phyloP scores from a whole-genome alignment of 192 early-diverging fungal genomes.

The Lunasporangiospora selenospora region DNA sequence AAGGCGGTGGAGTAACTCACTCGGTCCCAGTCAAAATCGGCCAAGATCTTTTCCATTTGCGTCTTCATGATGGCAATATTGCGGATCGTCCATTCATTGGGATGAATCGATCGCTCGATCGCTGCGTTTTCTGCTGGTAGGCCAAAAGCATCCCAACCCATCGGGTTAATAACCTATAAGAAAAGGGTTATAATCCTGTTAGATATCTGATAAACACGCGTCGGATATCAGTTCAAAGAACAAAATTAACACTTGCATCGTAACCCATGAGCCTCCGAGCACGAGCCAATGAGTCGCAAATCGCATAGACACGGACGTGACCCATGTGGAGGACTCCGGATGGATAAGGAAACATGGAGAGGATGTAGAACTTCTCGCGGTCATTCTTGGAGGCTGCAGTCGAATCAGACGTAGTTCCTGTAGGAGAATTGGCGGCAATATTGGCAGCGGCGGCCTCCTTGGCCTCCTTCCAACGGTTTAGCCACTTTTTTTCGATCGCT shows the following conservation, averaged over 20 bases:
- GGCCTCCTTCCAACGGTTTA: conserved; percentile 53
- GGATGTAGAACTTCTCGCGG: conserved; percentile 74
- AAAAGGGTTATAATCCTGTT: background rate
- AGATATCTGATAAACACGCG: background rate
- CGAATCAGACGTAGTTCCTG: background rate
- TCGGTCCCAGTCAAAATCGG: conserved; percentile 92
- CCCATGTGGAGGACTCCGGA: conserved; percentile 95
- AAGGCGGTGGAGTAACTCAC: conserved; percentile 42
- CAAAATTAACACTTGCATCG: conserved; percentile 51
- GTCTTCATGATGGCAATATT: conserved; percentile 88
- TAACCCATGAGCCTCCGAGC: conserved; percentile 79
- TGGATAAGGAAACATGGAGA: conserved; percentile 98
- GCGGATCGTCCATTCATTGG: conserved; percentile 79
- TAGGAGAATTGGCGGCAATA: background rate
- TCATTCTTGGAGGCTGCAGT: conserved; percentile 8
- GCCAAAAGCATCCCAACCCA: conserved; percentile 99
- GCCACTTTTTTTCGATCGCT: conserved; percentile 71
- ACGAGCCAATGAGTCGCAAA: conserved; percentile 84
- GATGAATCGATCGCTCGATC: conserved; percentile 79
- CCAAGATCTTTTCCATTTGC: conserved; percentile 75
- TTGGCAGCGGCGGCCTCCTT: background rate
- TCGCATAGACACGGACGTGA: conserved; percentile 96
- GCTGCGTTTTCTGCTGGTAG: conserved; percentile 99
- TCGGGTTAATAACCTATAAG: conserved; percentile 79
- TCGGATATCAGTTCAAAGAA: background rate